phyloP scores from a whole-genome alignment of 176 grass and related monocot species.

The Oryza punctata region DNA sequence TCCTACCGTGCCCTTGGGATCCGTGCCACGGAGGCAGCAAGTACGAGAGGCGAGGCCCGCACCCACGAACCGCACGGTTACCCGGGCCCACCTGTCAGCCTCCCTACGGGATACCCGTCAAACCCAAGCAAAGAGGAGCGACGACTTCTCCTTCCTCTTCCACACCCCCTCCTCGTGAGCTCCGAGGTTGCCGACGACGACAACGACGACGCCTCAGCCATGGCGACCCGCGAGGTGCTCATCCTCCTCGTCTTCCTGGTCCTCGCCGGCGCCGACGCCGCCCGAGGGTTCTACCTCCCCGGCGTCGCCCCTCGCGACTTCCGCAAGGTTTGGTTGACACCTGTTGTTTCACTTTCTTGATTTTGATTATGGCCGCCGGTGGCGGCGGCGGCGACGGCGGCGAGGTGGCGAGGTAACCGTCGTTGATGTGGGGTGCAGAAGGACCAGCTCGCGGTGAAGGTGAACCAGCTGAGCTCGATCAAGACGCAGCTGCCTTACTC shows the following conservation, averaged over 20 bases:
- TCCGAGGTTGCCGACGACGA: not conserved
- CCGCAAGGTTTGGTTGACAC: slow-evolving; percentile 52
- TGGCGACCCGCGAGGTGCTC: slow-evolving; percentile 21
- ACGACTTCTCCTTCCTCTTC: not conserved
- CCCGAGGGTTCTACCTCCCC: slow-evolving; percentile 74
- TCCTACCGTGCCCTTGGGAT: not conserved
- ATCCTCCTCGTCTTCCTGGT: slow-evolving; percentile 1
- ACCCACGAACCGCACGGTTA: too few relatives aligned
- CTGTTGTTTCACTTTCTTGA: too few relatives aligned
- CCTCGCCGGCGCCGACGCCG: slow-evolving; percentile 29
- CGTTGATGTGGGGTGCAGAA: slow-evolving; percentile 37
- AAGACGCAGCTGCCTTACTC: slow-evolving; percentile 92
- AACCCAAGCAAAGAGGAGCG: slow-evolving; percentile 36
- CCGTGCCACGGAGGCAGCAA: not conserved
- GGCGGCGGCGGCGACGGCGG: not conserved
- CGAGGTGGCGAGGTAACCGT: not conserved
- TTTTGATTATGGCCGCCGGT: too few relatives aligned
- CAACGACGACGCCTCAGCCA: not conserved
- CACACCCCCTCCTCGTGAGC: not conserved
- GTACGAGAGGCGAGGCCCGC: slow-evolving; percentile 29
- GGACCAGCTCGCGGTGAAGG: slow-evolving; percentile 78
- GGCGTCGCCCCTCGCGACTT: slow-evolving; percentile 83
- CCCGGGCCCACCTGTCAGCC: slow-evolving; percentile 9
- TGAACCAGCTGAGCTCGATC: slow-evolving; percentile 89
- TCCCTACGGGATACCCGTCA: slow-evolving; percentile 1